Percentiles rank a stretch among this genome's conserved stretches.
Conservation (phyloP, 352 stramenopile species). For the Thalassiosira livingstoniorum region DNA sequence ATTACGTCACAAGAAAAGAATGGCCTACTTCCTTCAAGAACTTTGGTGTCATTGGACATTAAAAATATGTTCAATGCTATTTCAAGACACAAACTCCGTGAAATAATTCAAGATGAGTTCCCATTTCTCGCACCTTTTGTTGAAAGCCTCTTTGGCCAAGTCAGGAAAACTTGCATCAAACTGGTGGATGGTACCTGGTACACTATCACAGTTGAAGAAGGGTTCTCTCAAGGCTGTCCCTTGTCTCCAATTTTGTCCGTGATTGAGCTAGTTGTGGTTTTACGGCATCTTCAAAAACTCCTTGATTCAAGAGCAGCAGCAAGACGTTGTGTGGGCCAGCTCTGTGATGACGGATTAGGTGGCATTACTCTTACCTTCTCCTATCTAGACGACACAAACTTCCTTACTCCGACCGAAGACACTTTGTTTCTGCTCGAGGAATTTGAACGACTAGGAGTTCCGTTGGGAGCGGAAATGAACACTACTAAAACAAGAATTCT, state of each 20-base stretch:
- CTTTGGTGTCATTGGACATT: no score
- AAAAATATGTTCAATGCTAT: no score
- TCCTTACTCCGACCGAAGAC: conserved; percentile 11
- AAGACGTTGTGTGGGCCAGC: background rate
- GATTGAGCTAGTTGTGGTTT: background rate
- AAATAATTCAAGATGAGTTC: no score
- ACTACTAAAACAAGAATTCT: no score
- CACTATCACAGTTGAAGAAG: conserved; percentile 19
- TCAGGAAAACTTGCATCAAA: background rate
- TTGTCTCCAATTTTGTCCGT: conserved; percentile 18
- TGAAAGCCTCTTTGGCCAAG: background rate
- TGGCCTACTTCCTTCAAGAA: background rate
- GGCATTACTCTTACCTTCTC: background rate
- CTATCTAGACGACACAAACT: conserved; percentile 32
- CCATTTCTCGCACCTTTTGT: background rate
- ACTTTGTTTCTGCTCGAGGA: conserved; percentile 13
- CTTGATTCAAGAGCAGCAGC: conserved; percentile 5
- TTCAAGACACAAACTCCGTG: no score
- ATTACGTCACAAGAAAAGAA: background rate
- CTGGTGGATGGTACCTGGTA: conserved; percentile 14
- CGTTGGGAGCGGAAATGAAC: no score
- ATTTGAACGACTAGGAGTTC: no score
- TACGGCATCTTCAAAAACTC: conserved; percentile 1
- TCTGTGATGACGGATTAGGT: conserved; percentile 3
- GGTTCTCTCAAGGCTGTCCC: conserved; percentile 29